Percentiles rank a stretch among this genome's conserved stretches.
Evolutionary conservation across 169 alveolate genomes (phyloP).

Genomic region (Eimeria praecox): DNA sequence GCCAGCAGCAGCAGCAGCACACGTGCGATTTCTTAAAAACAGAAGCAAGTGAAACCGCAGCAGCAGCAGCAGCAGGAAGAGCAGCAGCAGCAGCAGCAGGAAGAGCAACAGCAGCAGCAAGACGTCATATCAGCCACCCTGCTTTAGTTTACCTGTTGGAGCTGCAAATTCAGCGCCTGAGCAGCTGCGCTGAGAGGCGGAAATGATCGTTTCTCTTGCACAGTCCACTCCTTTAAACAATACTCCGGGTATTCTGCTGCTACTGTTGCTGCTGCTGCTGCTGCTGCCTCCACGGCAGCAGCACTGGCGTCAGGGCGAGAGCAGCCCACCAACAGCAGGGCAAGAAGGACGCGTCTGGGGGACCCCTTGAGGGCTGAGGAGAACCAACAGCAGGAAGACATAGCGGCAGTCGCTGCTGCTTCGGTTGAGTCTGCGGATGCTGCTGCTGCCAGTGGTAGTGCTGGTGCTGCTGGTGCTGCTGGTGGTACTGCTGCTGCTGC

Average conservation of each 20-base stretch:
- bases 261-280: background rate
- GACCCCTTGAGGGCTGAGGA: conserved; percentile 30
- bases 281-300: conserved; percentile 1
- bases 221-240: conserved; percentile 60
- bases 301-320: background rate
- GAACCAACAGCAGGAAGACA: conserved; percentile 15
- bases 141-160: conserved; percentile 8
- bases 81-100: background rate
- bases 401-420: conserved; percentile 39
- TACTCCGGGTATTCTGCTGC: conserved; percentile 30
- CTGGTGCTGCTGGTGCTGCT: background rate
- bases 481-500: conserved; percentile 12
- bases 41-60: background rate
- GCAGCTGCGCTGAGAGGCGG: conserved; percentile 62
- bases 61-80: background rate
- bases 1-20: conserved; percentile 34
- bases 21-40: no score
- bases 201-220: conserved; percentile 20
- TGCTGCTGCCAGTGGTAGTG: background rate
- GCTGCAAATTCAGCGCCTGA: conserved; percentile 4
- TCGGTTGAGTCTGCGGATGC: background rate
- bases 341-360: background rate
- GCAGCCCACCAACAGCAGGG: conserved; percentile 50
- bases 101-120: background rate
- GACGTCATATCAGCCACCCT: background rate